Percentiles rank a stretch among this genome's conserved stretches.
Conservation (phyloP, 176 grass and related monocot genomes). For the Juncus effusus region DNA sequence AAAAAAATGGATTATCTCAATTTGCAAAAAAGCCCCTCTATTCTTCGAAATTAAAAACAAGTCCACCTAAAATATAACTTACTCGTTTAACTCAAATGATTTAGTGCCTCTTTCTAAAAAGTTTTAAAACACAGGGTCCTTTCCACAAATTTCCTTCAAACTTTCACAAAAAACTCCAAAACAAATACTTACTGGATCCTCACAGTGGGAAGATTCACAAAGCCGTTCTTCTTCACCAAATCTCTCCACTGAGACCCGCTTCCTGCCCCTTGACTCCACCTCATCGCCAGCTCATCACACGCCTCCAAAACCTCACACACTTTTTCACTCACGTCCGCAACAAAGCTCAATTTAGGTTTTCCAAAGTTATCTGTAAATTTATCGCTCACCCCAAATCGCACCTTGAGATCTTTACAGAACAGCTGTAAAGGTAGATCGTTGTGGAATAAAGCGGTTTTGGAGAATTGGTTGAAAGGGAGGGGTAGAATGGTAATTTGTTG, state of each 20-base stretch:
- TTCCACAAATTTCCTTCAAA: too few relatives aligned
- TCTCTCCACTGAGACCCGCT: conserved; percentile 86
- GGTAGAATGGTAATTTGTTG: conserved; percentile 52
- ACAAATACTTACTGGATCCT: conserved; percentile 63
- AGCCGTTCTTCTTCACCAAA: conserved; percentile 57
- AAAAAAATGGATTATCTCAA: too few relatives aligned
- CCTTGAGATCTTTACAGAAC: conserved; percentile 42
- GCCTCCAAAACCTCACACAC: conserved; percentile 57
- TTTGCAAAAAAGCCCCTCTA: too few relatives aligned
- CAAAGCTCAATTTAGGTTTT: conserved; percentile 60
- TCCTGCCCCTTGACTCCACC: conserved; percentile 47
- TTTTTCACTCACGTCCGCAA: conserved; percentile 61
- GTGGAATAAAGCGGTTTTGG: conserved; percentile 41
- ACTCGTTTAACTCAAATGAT: too few relatives aligned
- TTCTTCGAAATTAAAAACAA: neutral
- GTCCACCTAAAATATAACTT: too few relatives aligned
- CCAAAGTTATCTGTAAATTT: conserved; percentile 72
- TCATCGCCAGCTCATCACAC: conserved; percentile 59
- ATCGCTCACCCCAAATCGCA: conserved; percentile 57
- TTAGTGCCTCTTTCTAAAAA: too few relatives aligned
- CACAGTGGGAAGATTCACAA: conserved; percentile 45
- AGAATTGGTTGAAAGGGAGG: conserved; percentile 41
- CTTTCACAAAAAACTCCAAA: neutral
- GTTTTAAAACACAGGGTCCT: too few relatives aligned
- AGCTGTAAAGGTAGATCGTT: conserved; percentile 53